phyloP scores from a whole-genome alignment of 1,284 basidiomycete genomes.

The Apiotrichum brassicae region DNA sequence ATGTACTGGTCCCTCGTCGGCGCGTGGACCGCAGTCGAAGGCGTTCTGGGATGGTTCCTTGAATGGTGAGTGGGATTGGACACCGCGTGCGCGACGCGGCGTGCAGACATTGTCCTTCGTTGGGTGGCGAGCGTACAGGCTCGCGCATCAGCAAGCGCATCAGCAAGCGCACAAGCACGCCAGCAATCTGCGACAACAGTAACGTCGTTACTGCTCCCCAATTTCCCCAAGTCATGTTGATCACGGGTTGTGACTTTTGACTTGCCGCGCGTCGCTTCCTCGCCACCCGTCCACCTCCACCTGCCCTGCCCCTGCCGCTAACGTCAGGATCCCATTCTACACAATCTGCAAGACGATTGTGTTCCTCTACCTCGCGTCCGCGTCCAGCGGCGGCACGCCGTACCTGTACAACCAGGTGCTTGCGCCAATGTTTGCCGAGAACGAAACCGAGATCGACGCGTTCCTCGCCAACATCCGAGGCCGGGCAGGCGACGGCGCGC shows the following conservation, averaged over 20 bases:
- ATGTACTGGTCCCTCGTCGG: conserved; percentile 56
- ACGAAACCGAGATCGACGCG: conserved; percentile 63
- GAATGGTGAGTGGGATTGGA: conserved; percentile 56
- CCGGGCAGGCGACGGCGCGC: conserved; percentile 27
- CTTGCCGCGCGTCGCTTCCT: too few relatives aligned
- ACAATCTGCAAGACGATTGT: conserved; percentile 65
- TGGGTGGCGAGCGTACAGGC: too few relatives aligned
- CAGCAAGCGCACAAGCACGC: too few relatives aligned
- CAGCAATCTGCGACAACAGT: too few relatives aligned
- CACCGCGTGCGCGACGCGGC: too few relatives aligned
- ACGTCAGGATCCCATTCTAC: conserved; percentile 77
- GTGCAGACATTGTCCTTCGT: too few relatives aligned
- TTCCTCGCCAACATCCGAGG: conserved; percentile 49
- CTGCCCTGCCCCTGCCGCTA: too few relatives aligned
- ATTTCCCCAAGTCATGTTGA: too few relatives aligned
- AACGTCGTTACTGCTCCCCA: too few relatives aligned
- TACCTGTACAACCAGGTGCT: conserved; percentile 63
- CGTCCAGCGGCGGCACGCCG: conserved; percentile 61
- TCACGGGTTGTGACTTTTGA: too few relatives aligned
- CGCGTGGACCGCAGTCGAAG: conserved; percentile 61
- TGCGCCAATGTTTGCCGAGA: conserved; percentile 59
- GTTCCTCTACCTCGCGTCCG: conserved; percentile 68
- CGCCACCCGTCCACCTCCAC: neutral
- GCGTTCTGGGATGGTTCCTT: conserved; percentile 60
- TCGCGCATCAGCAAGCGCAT: too few relatives aligned